These are phyloP conservation scores for Coemansia sp. DNA, from an alignment of 192 early-diverging fungal species.

Conservation along the genomic window DNA sequence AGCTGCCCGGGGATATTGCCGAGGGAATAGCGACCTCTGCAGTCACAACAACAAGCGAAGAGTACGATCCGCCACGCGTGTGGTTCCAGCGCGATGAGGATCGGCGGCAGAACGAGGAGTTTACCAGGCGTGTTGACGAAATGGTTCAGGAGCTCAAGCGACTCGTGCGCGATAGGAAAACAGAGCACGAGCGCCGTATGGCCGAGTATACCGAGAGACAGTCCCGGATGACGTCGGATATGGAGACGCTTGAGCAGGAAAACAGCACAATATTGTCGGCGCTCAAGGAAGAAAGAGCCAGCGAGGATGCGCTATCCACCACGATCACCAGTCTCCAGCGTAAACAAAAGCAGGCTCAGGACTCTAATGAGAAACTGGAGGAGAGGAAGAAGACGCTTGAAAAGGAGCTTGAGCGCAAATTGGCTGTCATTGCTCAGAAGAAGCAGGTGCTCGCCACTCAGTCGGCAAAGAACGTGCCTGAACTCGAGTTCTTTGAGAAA, in stretches of 20 bases:
- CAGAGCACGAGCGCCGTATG: constrained; percentile 25
- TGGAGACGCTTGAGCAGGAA: constrained; percentile 42
- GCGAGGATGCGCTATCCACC: constrained; percentile 50
- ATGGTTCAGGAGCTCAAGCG: constrained; percentile 51
- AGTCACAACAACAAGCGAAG: constrained; percentile 27
- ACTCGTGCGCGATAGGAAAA: constrained; percentile 38
- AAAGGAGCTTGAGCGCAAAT: constrained; percentile 55
- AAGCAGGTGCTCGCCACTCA: constrained; percentile 54
- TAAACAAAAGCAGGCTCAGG: constrained; percentile 47
- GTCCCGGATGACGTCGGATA: constrained; percentile 36
- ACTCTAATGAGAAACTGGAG: constrained; percentile 27
- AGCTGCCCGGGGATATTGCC: constrained; percentile 28
- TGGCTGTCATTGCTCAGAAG: constrained; percentile 55
- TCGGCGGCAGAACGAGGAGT: constrained; percentile 42
- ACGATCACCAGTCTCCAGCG: constrained; percentile 45
- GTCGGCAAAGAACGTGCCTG: constrained; percentile 57
- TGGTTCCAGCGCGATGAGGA: constrained; percentile 55
- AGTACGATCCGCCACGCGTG: constrained; percentile 52
- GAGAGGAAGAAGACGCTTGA: constrained; percentile 44
- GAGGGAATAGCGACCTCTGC: constrained; percentile 27
- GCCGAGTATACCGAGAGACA: constrained; percentile 31
- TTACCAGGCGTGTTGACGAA: constrained; percentile 42
- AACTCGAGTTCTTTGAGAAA: constrained; percentile 59
- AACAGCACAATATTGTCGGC: constrained; percentile 44
- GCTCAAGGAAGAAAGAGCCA: constrained; percentile 54